Percentiles rank a stretch among this genome's conserved stretches.
phyloP scores from a whole-genome alignment of 2,329 filamentous ascomycete genomes.

The Sarocladiaceae sp. region DNA sequence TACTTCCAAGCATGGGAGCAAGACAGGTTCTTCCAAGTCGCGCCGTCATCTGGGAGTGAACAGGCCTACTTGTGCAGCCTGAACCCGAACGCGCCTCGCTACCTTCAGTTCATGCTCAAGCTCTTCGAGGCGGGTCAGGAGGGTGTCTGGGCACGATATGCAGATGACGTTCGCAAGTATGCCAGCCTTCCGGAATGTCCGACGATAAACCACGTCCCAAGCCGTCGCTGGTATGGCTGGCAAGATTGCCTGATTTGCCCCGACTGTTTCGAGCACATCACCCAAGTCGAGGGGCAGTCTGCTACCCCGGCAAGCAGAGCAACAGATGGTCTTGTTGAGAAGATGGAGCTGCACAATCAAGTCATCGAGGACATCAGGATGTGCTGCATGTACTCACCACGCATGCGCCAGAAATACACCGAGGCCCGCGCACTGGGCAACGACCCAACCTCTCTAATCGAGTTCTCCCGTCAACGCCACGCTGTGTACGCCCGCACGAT shows the following conservation, averaged over 20 bases:
- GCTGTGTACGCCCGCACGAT: conserved; percentile 23
- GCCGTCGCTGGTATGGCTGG: conserved; percentile 31
- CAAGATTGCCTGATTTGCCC: conserved; percentile 27
- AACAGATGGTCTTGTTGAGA: background rate
- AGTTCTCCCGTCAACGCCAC: conserved; percentile 12
- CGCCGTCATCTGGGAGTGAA: conserved; percentile 13
- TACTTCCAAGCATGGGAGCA: conserved; percentile 22
- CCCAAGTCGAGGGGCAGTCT: conserved; percentile 10
- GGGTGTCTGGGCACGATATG: conserved; percentile 25
- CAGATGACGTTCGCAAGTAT: conserved; percentile 24
- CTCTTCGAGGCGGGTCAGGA: conserved; percentile 26
- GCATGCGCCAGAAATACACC: conserved; percentile 30
- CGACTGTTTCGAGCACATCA: conserved; percentile 26
- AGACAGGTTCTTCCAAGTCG: conserved; percentile 22
- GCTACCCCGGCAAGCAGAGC: background rate
- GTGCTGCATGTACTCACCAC: conserved; percentile 32
- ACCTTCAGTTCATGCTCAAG: conserved; percentile 18
- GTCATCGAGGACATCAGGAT: conserved; percentile 22
- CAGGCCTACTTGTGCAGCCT: conserved; percentile 26
- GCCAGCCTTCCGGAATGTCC: conserved; percentile 23
- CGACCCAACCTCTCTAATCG: conserved; percentile 22
- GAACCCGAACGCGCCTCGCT: conserved; percentile 21
- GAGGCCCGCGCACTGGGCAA: conserved; percentile 18
- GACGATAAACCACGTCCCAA: conserved; percentile 19
- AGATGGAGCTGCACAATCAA: conserved; percentile 18